phyloP scores from a whole-genome alignment of 140 eudicot species.

The Senecio squalidus region DNA sequence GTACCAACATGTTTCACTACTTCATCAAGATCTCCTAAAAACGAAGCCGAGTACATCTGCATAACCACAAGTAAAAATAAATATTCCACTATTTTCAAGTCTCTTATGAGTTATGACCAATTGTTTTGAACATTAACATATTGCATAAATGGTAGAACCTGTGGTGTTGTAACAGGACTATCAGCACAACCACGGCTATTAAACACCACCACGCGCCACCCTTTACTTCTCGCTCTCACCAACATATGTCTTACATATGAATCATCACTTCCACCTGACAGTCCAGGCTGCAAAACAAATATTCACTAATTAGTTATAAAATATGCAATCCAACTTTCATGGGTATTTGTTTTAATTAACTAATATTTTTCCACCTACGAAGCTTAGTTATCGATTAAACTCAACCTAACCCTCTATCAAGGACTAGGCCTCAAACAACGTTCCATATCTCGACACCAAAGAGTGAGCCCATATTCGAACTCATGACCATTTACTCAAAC shows the following conservation, averaged over 20 bases:
- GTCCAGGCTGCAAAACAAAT: background rate
- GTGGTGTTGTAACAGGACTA: background rate
- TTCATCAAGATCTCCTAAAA: constrained; percentile 73
- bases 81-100: background rate
- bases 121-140: too few species aligned
- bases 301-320: too few species aligned
- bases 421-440: too few species aligned
- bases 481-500: too few species aligned
- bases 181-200: background rate
- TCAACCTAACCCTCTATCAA: too few species aligned
- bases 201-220: background rate
- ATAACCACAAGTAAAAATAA: background rate
- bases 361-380: too few species aligned
- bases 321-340: background rate
- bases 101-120: background rate
- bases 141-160: too few species aligned
- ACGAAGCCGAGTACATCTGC: constrained; percentile 93
- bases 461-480: too few species aligned
- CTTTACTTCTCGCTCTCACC: background rate
- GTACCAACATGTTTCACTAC: constrained; percentile 56
- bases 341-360: background rate
- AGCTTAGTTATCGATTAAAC: too few species aligned
- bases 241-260: background rate
- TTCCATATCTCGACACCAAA: too few species aligned
- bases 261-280: background rate